Evolutionary conservation across 371 early-diverging fungal species (phyloP), one percentile per base, ranked within the genome.

Genomic region (Saksenaea oblongispora): DNA sequence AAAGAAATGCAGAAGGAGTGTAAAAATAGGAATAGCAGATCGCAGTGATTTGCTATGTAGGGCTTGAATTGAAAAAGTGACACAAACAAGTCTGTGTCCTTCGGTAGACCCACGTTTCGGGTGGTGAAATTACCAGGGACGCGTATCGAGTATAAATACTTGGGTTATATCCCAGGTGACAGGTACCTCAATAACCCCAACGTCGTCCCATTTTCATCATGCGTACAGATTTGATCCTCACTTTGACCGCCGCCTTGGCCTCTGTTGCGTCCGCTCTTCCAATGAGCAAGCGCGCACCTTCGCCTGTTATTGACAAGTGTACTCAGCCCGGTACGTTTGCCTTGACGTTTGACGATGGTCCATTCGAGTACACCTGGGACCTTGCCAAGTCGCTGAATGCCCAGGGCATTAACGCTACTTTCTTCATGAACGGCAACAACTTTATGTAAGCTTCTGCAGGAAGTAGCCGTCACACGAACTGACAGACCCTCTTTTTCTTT

Each of bases 381-480:
- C 78, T 86, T 18, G 65, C 83, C 28, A 66, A 68, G 8, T 59
- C 65, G 14, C 63, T 87, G 57, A 57, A 65, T 28, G 47, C 53
- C 17, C 62, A 78, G 18, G 62, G 64, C n/a, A 72, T 87, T 54
- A 76, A 71, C 54, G 86, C 82, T 13, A 87, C 87, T 3, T 87
- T 87, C 72, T 87, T 82, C 64, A 71, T 87, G 36, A 85, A 86
- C 59, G 87, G 84, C 1, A 34, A 79, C n/a, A 87, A 87, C 64
- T 74, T 73, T 34, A 71, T 70, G 66, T 70, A 69, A 57, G 61
- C 69, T 18, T 53, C 51, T 22, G 7, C 31, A 31, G 31, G 31
- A 44, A 51, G 0, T 10, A 55, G 13, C 56, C 13, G 10, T 58
- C 41, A 10, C 18, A 31, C 26, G 42, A n/a, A 28, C 22, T 26